Percentiles rank a stretch among this genome's conserved stretches.
Conservation (phyloP, 169 alveolate species). For the Perkinsus chesapeaki region DNA sequence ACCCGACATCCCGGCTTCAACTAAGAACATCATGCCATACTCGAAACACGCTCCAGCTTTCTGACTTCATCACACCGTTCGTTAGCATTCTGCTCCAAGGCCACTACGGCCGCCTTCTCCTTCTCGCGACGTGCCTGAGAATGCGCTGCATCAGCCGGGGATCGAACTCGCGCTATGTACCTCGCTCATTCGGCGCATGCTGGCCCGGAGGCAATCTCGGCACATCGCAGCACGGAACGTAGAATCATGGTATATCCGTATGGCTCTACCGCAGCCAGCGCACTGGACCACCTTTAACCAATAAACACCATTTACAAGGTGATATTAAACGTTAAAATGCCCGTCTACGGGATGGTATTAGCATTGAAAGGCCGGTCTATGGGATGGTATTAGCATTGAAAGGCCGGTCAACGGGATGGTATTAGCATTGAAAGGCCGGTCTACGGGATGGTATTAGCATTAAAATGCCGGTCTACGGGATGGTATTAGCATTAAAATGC, state of each 20-base stretch:
- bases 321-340: no score
- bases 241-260: neutral
- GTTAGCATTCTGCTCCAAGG: neutral
- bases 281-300: neutral
- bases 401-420: no score
- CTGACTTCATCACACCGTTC: neutral
- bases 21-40: neutral
- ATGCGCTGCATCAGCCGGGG: neutral
- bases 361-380: no score
- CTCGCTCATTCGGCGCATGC: neutral
- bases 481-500: no score
- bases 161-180: neutral
- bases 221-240: neutral
- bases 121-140: neutral
- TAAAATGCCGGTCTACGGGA: no score
- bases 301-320: neutral
- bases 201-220: neutral
- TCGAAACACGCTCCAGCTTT: neutral
- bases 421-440: no score
- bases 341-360: no score
- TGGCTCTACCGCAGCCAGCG: neutral
- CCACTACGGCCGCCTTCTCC: neutral
- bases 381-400: no score
- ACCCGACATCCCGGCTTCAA: neutral
- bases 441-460: no score